Conservation (phyloP, 352 stramenopile genomes). For the Phytophthora tubulina region DNA sequence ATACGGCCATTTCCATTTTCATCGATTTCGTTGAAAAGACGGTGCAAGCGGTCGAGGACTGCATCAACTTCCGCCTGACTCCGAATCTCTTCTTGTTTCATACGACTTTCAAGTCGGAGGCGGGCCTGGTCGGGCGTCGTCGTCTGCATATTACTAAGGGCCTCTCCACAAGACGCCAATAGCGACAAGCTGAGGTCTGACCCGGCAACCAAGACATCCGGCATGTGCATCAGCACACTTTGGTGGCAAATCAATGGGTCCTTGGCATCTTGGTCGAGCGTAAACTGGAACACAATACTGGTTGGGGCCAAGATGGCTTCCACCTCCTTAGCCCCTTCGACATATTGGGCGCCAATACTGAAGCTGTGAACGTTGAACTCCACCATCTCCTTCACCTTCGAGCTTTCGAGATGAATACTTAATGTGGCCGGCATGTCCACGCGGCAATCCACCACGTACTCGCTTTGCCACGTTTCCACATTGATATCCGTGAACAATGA, state of each 20-base stretch:
- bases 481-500: constrained; percentile 68
- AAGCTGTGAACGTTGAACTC: constrained; percentile 62
- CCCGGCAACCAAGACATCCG: constrained; percentile 69
- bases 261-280: constrained; percentile 56
- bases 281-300: constrained; percentile 56
- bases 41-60: constrained; percentile 63
- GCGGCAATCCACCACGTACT: constrained; percentile 61
- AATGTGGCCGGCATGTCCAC: constrained; percentile 63
- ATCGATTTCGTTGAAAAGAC: constrained; percentile 80
- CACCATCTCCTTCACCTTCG: constrained; percentile 55
- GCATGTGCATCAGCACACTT: constrained; percentile 65
- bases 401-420: constrained; percentile 56
- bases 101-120: constrained; percentile 59
- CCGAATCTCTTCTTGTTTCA: constrained; percentile 63
- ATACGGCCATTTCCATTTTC: constrained; percentile 73
- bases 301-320: constrained; percentile 63
- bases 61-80: constrained; percentile 64
- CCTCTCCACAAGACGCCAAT: constrained; percentile 62
- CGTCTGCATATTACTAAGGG: constrained; percentile 59
- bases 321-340: constrained; percentile 49
- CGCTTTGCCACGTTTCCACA: constrained; percentile 50
- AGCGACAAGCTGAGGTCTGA: constrained; percentile 78
- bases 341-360: constrained; percentile 61
- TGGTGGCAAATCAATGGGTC: constrained; percentile 55
- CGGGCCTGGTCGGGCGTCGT: constrained; percentile 72